These are phyloP conservation scores for Moringa oleifera DNA, from an alignment of 345 rosid genomes.

Conservation along the genomic window DNA sequence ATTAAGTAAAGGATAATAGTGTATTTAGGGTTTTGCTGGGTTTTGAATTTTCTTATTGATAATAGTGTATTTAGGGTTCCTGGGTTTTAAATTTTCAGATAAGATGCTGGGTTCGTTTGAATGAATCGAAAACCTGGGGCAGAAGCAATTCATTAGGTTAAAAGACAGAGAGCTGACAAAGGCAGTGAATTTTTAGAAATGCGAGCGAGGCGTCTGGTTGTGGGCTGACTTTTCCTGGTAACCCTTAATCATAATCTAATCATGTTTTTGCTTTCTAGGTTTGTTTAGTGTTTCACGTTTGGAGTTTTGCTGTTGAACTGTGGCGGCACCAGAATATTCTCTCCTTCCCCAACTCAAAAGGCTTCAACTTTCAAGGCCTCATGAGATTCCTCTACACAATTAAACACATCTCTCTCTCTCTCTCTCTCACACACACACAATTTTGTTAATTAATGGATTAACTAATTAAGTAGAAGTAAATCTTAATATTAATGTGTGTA, in stretches of 20 bases:
- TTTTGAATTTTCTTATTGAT: too few relatives aligned
- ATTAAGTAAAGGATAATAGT: too few relatives aligned
- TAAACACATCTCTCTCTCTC: too few relatives aligned
- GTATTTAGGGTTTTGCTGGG: too few relatives aligned
- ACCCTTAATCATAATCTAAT: slow-evolving; percentile 94
- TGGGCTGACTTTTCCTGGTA: slow-evolving; percentile 81
- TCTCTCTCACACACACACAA: too few relatives aligned
- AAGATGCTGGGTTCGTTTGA: too few relatives aligned
- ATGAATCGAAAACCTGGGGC: too few relatives aligned
- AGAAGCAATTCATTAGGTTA: background rate
- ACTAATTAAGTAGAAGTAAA: too few relatives aligned
- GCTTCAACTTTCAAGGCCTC: slow-evolving; percentile 44
- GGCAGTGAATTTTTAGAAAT: slow-evolving; percentile 84
- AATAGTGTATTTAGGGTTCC: too few relatives aligned
- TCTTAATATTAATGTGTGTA: background rate
- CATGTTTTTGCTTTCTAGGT: slow-evolving; percentile 43
- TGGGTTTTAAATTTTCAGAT: too few relatives aligned
- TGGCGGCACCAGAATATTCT: slow-evolving; percentile 93
- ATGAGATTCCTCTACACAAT: slow-evolving; percentile 19
- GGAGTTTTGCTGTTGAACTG: slow-evolving; percentile 84
- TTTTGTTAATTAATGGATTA: too few relatives aligned
- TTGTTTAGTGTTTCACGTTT: slow-evolving; percentile 46
- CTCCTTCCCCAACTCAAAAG: slow-evolving; percentile 54
- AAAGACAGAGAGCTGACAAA: slow-evolving; percentile 76
- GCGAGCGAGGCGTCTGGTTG: slow-evolving; percentile 70